phyloP scores from a whole-genome alignment of 1,284 basidiomycete species.

The Jaminaea rosea region DNA sequence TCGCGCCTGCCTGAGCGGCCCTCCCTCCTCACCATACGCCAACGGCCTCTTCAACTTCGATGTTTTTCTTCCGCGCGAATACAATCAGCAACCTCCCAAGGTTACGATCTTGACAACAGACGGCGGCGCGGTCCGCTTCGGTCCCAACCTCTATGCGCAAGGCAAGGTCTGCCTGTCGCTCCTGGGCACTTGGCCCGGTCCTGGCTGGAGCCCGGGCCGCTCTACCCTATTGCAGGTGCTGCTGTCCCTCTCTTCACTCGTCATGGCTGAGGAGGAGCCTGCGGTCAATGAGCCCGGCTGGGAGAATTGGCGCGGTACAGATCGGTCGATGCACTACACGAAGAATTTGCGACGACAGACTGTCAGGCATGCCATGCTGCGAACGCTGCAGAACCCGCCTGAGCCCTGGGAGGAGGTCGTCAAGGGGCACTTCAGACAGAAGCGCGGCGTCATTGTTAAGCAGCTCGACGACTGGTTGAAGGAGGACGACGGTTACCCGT shows the following conservation, averaged over 20 bases:
- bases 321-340: background rate
- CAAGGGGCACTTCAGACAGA: constrained; percentile 78
- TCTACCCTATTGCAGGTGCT: constrained; percentile 69
- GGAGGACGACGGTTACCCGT: constrained; percentile 68
- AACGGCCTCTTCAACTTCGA: constrained; percentile 59
- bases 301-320: background rate
- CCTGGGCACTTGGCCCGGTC: constrained; percentile 61
- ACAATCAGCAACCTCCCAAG: constrained; percentile 68
- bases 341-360: constrained; percentile 7
- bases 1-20: constrained; percentile 78
- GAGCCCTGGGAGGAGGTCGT: constrained; percentile 73
- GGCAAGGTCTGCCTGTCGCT: constrained; percentile 83
- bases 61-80: constrained; percentile 73
- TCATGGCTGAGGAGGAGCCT: constrained; percentile 65
- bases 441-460: constrained; percentile 59
- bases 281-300: constrained; percentile 72
- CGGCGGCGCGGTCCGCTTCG: constrained; percentile 77
- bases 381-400: constrained; percentile 68
- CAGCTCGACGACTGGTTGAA: constrained; percentile 73
- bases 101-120: constrained; percentile 89
- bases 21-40: constrained; percentile 67
- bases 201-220: constrained; percentile 76
- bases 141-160: constrained; percentile 80
- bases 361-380: constrained; percentile 56
- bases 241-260: constrained; percentile 89